These are phyloP conservation scores for Thuja plicata DNA, from an alignment of 83 land plant genomes.

Conservation along the genomic window DNA sequence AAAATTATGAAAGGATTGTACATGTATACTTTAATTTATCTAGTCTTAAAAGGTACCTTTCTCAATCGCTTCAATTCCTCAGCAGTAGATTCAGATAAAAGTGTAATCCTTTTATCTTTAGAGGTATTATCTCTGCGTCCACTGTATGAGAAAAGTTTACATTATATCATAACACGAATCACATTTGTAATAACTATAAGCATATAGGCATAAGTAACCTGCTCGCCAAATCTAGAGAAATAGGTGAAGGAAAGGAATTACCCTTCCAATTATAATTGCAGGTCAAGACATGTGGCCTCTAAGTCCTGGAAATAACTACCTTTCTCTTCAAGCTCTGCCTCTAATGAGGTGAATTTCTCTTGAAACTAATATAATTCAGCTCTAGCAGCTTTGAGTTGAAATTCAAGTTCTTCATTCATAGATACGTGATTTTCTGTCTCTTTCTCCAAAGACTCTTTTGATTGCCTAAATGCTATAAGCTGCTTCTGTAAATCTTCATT, in stretches of 20 bases:
- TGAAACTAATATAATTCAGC: slow-evolving; percentile 38
- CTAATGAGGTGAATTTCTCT: slow-evolving; percentile 43
- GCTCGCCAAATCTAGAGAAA: not conserved
- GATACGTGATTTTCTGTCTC: slow-evolving; percentile 33
- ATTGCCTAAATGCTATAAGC: slow-evolving; percentile 26
- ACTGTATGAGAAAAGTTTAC: not conserved
- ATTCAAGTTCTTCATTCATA: slow-evolving; percentile 44
- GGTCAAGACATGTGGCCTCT: slow-evolving; percentile 57
- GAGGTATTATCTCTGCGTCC: not conserved
- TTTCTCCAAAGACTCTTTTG: slow-evolving; percentile 31
- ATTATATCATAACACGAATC: not conserved
- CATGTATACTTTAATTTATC: not conserved
- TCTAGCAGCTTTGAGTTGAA: slow-evolving; percentile 35
- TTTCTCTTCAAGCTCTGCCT: slow-evolving; percentile 53
- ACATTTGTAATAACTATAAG: not conserved
- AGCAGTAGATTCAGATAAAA: not conserved
- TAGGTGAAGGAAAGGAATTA: slow-evolving; percentile 10
- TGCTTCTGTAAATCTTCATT: slow-evolving; percentile 25
- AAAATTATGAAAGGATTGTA: not conserved
- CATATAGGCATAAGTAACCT: not conserved
- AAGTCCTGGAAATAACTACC: slow-evolving; percentile 41
- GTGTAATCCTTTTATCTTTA: not conserved
- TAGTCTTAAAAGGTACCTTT: slow-evolving; percentile 4
- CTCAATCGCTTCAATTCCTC: not conserved
- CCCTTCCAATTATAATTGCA: slow-evolving; percentile 62